phyloP scores from a whole-genome alignment of 495 filamentous ascomycete species.

The Penicillium robsamsonii region DNA sequence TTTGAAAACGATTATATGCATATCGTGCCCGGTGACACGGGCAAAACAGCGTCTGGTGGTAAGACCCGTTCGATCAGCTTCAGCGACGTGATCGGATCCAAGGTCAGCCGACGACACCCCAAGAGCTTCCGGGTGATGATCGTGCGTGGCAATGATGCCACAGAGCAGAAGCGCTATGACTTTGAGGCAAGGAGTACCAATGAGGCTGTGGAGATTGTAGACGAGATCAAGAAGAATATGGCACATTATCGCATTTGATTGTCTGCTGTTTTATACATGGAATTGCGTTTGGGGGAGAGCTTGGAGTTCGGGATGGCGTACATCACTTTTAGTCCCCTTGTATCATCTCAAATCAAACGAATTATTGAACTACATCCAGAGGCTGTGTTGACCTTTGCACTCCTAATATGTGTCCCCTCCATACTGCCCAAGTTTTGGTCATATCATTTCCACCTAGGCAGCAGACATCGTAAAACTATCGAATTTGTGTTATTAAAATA shows the following conservation, averaged over 20 bases:
- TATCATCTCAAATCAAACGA: too few species aligned
- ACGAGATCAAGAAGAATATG: slow-evolving; percentile 71
- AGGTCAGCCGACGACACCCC: slow-evolving; percentile 85
- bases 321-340: too few species aligned
- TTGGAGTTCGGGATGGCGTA: background rate
- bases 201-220: slow-evolving; percentile 87
- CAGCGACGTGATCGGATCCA: slow-evolving; percentile 87
- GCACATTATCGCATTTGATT: slow-evolving; percentile 47
- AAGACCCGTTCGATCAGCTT: slow-evolving; percentile 93
- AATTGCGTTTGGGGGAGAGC: background rate
- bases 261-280: slow-evolving; percentile 8
- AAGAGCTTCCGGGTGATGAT: slow-evolving; percentile 89
- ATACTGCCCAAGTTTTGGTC: too few species aligned
- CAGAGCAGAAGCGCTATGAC: slow-evolving; percentile 90
- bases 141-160: slow-evolving; percentile 63
- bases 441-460: too few species aligned
- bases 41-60: slow-evolving; percentile 52
- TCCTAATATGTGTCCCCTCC: too few species aligned
- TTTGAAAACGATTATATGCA: slow-evolving; percentile 97
- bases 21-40: slow-evolving; percentile 74
- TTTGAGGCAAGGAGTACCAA: slow-evolving; percentile 80
- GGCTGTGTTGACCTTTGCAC: too few species aligned
- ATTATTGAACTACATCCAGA: too few species aligned
- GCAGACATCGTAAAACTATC: too few species aligned
- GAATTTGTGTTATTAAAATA: too few species aligned